Evolutionary conservation across 345 rosid genomes (phyloP), one percentile per base, ranked within the genome.

Genomic region (Heritiera littoralis): DNA sequence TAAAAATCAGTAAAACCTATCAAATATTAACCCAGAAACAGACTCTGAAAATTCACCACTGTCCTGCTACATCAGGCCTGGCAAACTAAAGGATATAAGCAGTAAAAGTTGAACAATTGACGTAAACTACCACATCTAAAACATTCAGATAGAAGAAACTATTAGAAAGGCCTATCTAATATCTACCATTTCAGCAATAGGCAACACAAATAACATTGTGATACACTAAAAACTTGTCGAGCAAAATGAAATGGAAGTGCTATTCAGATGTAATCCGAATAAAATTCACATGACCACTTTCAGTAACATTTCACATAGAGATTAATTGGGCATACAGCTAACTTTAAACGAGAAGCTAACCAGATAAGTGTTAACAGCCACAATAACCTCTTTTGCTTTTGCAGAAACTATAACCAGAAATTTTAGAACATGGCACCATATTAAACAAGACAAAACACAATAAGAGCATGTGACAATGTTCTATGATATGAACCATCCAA

Each of bases 31-130:
- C 46, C 88, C 97, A 72, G 94, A 81, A 72, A 85, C 79, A 75
- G 89, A 90, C 66, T 90, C 92, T 65, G 91, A 78, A 76, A 91
- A 75, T 79, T 97, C 99, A 41, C 93, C 95, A 88, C 98, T 91
- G 98, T 82, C 94, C 99, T n/a, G 98, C 99, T 60, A 93, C 74
- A 76, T 97, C 99, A 84, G 91, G 86, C 86, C 99, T 97, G 87
- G 65, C 32, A 83, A 83, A 59, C 76, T 67, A 78, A 45, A 78
- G 52, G 56, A 66, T 69, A 79, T 13, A 79, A 54, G 65, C 48
- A 12, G 48, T 56, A 43, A 43, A 43, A 28, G 20, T 28, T 28
- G 75, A 70, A 49, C 18, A 69, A 49, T 1, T 71, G 58, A 71
- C 7, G 74, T 45, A 55, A 84, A 75, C 40, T 20, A 40, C 32